Evolutionary conservation across 179 eudicot species (phyloP).

Genomic region (Silene noctiflora): DNA sequence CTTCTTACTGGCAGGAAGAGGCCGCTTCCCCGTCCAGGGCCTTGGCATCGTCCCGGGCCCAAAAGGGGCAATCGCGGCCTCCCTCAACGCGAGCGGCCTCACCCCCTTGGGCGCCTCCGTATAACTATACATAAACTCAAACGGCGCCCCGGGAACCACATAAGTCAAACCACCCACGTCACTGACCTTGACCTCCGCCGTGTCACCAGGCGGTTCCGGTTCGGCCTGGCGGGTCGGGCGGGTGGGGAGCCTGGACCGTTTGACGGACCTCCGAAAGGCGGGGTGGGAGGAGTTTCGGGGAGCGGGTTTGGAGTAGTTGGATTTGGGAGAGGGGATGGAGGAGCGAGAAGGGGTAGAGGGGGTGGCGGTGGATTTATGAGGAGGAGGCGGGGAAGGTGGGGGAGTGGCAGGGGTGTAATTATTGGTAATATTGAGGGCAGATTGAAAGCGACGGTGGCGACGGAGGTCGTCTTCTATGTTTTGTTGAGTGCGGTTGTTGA

Average conservation of each 20-base stretch:
- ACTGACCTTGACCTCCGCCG: constrained; percentile 43
- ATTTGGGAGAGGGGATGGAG: constrained; percentile 61
- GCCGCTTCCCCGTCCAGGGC: constrained; percentile 93
- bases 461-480: constrained; percentile 71
- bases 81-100: constrained; percentile 67
- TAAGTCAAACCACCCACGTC: constrained; percentile 63
- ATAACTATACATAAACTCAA: constrained; percentile 83
- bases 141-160: constrained; percentile 73
- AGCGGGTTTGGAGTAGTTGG: constrained; percentile 59
- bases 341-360: constrained; percentile 57
- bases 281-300: constrained; percentile 43
- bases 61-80: constrained; percentile 81
- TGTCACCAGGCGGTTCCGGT: background rate
- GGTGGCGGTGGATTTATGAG: constrained; percentile 24
- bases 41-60: constrained; percentile 71
- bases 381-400: constrained; percentile 21
- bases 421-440: constrained; percentile 51
- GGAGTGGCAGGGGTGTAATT: constrained; percentile 22
- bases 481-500: constrained; percentile 51
- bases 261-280: constrained; percentile 46
- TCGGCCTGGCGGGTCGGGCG: background rate
- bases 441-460: constrained; percentile 58
- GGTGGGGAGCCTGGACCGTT: constrained; percentile 4
- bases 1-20: constrained; percentile 72
- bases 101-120: constrained; percentile 80